Percentiles rank a stretch among this genome's conserved stretches.
Conservation (phyloP, 495 filamentous ascomycete genomes). For the Annulohypoxylon bovei region DNA sequence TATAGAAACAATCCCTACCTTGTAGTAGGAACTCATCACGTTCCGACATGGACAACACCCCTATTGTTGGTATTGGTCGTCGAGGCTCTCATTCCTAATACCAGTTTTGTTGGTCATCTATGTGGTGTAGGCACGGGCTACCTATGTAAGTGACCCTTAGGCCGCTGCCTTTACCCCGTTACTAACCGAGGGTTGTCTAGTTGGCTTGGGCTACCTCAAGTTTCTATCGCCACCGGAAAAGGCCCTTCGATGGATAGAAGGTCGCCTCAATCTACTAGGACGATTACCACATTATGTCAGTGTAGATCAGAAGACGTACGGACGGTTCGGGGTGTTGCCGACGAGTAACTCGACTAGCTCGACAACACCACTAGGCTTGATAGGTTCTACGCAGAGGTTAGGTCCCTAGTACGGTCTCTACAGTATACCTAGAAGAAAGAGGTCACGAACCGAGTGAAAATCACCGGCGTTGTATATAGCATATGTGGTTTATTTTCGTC, state of each 20-base stretch:
- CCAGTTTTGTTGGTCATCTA: slow-evolving; percentile 86
- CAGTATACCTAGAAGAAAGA: not conserved
- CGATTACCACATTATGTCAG: slow-evolving; percentile 88
- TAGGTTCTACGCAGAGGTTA: slow-evolving; percentile 71
- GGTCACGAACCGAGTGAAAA: not conserved
- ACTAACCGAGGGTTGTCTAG: slow-evolving; percentile 52
- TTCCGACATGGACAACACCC: slow-evolving; percentile 94
- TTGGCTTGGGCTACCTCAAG: slow-evolving; percentile 84
- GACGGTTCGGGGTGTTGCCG: slow-evolving; percentile 89
- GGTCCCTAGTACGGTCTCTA: slow-evolving; percentile 58
- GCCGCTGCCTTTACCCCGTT: not conserved
- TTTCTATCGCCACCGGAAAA: slow-evolving; percentile 85
- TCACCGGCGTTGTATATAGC: slow-evolving; percentile 35
- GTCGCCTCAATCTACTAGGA: slow-evolving; percentile 82
- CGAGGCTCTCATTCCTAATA: slow-evolving; percentile 78
- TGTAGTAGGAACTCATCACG: slow-evolving; percentile 73
- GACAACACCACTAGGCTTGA: slow-evolving; percentile 65
- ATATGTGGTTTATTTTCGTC: slow-evolving; percentile 7
- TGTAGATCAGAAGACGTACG: slow-evolving; percentile 95
- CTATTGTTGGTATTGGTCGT: slow-evolving; percentile 74
- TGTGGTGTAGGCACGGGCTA: slow-evolving; percentile 85
- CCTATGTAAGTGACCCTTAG: slow-evolving; percentile 69
- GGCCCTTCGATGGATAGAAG: slow-evolving; percentile 82
- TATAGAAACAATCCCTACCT: slow-evolving; percentile 78
- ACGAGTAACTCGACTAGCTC: slow-evolving; percentile 58